These are phyloP conservation scores for Acacia melanoxylon DNA, from an alignment of 306 rosid genomes.

Conservation along the genomic window DNA sequence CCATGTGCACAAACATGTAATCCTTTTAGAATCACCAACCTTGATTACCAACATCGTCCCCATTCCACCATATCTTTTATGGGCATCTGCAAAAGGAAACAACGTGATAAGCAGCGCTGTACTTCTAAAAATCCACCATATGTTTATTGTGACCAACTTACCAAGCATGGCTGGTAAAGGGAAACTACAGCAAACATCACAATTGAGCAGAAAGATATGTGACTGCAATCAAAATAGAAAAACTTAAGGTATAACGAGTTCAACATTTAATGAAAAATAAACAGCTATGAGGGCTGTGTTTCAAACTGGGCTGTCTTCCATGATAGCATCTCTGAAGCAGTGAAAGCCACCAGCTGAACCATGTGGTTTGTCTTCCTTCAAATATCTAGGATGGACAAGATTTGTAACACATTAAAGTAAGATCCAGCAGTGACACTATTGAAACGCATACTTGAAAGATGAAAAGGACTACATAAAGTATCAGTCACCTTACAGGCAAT, in stretches of 20 bases:
- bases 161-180: slow-evolving; percentile 89
- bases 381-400: slow-evolving; percentile 58
- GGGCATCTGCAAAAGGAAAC: slow-evolving; percentile 68
- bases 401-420: slow-evolving; percentile 21
- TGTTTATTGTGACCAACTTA: slow-evolving; percentile 43
- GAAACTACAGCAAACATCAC: slow-evolving; percentile 97
- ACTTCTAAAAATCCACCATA: neutral
- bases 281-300: slow-evolving; percentile 5
- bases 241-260: neutral
- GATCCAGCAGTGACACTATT: slow-evolving; percentile 11
- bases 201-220: slow-evolving; percentile 83
- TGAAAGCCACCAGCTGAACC: slow-evolving; percentile 93
- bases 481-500: slow-evolving; percentile 82
- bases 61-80: slow-evolving; percentile 79
- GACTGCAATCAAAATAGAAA: slow-evolving; percentile 62
- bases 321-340: slow-evolving; percentile 77
- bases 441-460: neutral
- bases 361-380: slow-evolving; percentile 96
- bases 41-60: slow-evolving; percentile 95
- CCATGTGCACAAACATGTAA: neutral
- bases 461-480: slow-evolving; percentile 1
- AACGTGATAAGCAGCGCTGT: slow-evolving; percentile 10
- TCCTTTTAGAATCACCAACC: slow-evolving; percentile 47
- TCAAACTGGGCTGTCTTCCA: slow-evolving; percentile 91
- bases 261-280: neutral